These are phyloP conservation scores for Eucalyptus cloeziana DNA, from an alignment of 345 rosid genomes.

Conservation along the genomic window DNA sequence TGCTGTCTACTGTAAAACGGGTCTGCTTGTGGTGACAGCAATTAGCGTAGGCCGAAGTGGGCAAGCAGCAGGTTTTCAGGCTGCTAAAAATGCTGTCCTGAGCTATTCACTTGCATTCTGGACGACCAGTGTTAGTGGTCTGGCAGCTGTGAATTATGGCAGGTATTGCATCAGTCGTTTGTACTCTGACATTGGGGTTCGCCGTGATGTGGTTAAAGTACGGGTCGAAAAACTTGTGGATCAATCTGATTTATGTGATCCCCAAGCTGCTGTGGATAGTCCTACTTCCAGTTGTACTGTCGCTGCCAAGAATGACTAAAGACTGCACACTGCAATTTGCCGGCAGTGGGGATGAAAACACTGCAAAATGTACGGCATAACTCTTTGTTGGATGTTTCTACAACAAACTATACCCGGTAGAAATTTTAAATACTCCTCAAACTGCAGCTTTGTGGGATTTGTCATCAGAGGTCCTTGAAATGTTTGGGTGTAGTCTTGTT, in stretches of 20 bases:
- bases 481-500: neutral
- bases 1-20: slow-evolving; percentile 70
- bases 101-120: slow-evolving; percentile 31
- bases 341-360: neutral
- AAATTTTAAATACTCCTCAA: neutral
- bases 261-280: neutral
- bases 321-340: neutral
- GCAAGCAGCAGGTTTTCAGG: slow-evolving; percentile 45
- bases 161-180: slow-evolving; percentile 31
- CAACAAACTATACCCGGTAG: neutral
- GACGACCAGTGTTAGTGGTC: slow-evolving; percentile 31
- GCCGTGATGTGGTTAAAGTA: no score
- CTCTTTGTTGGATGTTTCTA: neutral
- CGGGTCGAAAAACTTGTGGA: no score
- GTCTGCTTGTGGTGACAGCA: slow-evolving; percentile 29
- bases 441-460: neutral
- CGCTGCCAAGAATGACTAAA: neutral
- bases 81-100: slow-evolving; percentile 22
- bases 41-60: slow-evolving; percentile 60
- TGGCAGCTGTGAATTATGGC: slow-evolving; percentile 19
- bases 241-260: neutral
- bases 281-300: neutral
- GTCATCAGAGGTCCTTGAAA: neutral
- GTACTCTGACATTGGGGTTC: slow-evolving; percentile 37
- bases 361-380: neutral